Conservation (phyloP, 768 basidiomycete genomes). For the Tylopilus intermedius region DNA sequence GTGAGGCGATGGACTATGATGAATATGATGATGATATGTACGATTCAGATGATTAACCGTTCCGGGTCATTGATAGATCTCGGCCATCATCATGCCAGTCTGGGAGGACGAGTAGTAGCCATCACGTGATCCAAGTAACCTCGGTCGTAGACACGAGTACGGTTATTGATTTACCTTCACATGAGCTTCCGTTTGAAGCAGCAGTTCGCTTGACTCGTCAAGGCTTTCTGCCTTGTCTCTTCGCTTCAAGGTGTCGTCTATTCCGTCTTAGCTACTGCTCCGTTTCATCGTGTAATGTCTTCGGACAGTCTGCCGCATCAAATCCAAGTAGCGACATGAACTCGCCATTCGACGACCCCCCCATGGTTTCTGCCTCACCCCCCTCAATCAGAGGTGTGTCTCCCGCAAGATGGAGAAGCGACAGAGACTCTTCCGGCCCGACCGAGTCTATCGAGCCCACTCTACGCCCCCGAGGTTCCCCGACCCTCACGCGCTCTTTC, state of each 20-base stretch:
- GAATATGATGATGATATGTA: no score
- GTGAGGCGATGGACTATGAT: no score
- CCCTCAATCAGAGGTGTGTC: slow-evolving; percentile 38
- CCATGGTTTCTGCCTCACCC: slow-evolving; percentile 38
- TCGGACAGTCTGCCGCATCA: slow-evolving; percentile 4
- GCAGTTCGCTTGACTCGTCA: not conserved
- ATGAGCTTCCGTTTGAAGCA: not conserved
- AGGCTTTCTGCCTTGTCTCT: not conserved
- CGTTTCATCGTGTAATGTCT: not conserved
- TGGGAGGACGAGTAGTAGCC: no score
- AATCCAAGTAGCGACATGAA: slow-evolving; percentile 27
- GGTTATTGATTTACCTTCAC: not conserved
- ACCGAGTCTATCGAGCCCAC: slow-evolving; percentile 39
- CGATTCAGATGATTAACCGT: no score
- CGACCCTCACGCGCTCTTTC: slow-evolving; percentile 55
- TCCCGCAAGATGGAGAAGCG: slow-evolving; percentile 34
- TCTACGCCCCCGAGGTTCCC: slow-evolving; percentile 51
- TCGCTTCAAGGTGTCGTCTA: slow-evolving; percentile 14
- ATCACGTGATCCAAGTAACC: no score
- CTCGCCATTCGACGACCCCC: slow-evolving; percentile 34
- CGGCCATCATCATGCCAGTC: no score
- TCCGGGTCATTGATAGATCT: no score
- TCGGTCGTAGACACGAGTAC: no score
- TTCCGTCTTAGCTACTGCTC: not conserved
- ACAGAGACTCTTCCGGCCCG: slow-evolving; percentile 33